Base-by-base conservation (phyloP, 371 early-diverging fungal genomes). In the Mortierella sp. region DNA sequence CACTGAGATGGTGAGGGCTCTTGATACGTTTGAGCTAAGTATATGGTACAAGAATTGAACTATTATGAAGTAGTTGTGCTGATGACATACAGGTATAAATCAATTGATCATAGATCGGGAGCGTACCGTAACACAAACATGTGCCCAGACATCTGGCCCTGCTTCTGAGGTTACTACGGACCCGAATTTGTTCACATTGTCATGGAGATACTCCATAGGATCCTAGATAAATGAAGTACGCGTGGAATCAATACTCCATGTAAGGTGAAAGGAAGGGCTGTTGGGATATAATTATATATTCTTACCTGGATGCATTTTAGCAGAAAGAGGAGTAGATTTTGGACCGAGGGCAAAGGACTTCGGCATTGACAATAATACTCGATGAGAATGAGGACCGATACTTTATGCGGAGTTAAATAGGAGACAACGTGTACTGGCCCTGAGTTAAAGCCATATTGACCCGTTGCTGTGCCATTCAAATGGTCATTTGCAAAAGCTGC, bases 401-500 rank as follows among this genome's bases (percentile, higher is more conserved):
- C 62, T 47, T 80, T 80, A 63, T 80, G 72, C 16, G 80, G 80
- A 3, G 80, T 75, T 37, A 80, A 52, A 49, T 80, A 80, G 0
- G 75, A 59, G 22, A 80, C 72, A 2, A 75, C 78, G 51, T 73
- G 74, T 1, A 73, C 62, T 5, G 66, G 62, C 18, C 59, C 64
- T 30, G 43, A 32, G 18, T 22, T 28, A 26, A 58, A 26, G 22
- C 49, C 58, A 0, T 1, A 52, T 58, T 62, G 68, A 24, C 16
- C 18, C 49, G 35, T 24, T 28, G 20, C 35, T 20, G n/a, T 6
- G 39, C 47, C 22, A 30, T 5, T 8, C 18, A 37, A 51, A 30
- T 20, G 47, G 16, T 57, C 40, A 58, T 57, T 18, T 20, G 30
- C 43, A 32, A n/a, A 35, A 28, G 24, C 49, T 16, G 57, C 37